Percentiles rank a stretch among this genome's conserved stretches.
Conservation (phyloP, 1,139 yeast genomes). For the Saccharomyces hybrid region DNA sequence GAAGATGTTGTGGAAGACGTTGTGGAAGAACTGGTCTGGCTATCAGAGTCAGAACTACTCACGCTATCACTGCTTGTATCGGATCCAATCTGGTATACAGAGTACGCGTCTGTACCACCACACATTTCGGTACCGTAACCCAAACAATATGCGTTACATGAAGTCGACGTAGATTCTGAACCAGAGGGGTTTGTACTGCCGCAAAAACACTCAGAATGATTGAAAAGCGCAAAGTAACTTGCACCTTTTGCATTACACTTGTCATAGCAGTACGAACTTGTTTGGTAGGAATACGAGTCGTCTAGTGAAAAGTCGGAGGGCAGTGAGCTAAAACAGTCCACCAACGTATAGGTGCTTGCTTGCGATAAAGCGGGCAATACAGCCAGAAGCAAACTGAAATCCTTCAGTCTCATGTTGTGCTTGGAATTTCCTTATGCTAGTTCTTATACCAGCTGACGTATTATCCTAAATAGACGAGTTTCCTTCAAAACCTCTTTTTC, state of each 20-base stretch:
- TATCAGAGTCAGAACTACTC: neutral
- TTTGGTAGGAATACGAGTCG: constrained; percentile 39
- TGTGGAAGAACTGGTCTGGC: neutral
- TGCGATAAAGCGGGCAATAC: constrained; percentile 2
- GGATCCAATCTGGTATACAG: constrained; percentile 30
- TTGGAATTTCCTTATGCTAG: neutral
- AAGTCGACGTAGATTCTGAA: constrained; percentile 18
- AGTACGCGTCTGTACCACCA: constrained; percentile 38
- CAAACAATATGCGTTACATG: constrained; percentile 31
- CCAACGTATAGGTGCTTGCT: constrained; percentile 10
- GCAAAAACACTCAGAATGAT: constrained; percentile 50
- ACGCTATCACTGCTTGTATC: constrained; percentile 12
- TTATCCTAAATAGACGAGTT: neutral
- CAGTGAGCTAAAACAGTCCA: constrained; percentile 32
- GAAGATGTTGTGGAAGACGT: constrained; percentile 1
- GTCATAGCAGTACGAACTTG: constrained; percentile 39
- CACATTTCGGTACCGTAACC: constrained; percentile 36
- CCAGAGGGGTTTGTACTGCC: constrained; percentile 39
- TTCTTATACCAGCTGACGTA: neutral
- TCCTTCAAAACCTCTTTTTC: neutral
- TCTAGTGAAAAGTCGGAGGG: constrained; percentile 34
- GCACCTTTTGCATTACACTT: constrained; percentile 36
- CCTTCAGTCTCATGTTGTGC: neutral
- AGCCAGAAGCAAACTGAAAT: neutral
- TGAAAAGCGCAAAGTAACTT: constrained; percentile 45